A percentile compares a stretch with the other conserved stretches of the same genome.
phyloP scores from a whole-genome alignment of 176 grass and related monocot species.

The Avena insularis region DNA sequence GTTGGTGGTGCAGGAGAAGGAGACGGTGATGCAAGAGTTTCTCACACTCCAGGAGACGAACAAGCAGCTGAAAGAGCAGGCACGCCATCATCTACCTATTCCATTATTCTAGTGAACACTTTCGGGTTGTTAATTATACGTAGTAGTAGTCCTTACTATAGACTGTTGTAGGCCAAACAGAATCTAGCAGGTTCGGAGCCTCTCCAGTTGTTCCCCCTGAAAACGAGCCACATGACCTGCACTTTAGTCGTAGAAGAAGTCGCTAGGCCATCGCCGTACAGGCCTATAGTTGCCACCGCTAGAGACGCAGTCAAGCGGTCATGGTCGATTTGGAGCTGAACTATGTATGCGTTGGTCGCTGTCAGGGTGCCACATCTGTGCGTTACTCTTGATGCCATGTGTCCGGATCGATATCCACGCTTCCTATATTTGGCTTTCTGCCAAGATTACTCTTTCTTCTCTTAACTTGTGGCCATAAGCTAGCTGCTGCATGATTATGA shows the following conservation, averaged over 20 bases:
- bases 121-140: not conserved
- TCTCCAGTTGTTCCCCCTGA: constrained; percentile 37
- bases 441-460: not conserved
- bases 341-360: not conserved
- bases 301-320: not conserved
- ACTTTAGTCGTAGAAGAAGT: not conserved
- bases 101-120: constrained; percentile 30
- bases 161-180: not conserved
- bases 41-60: constrained; percentile 69
- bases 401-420: not conserved
- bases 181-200: constrained; percentile 34
- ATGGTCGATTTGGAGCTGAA: not conserved
- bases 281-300: not conserved
- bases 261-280: constrained; percentile 9
- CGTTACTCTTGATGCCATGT: constrained; percentile 2
- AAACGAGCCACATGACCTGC: constrained; percentile 44
- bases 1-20: constrained; percentile 54
- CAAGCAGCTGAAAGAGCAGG: constrained; percentile 63
- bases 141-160: not conserved
- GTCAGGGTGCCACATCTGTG: not conserved
- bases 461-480: not conserved
- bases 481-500: not conserved
- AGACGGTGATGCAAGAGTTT: constrained; percentile 55
- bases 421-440: constrained; percentile 22
- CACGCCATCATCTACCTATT: constrained; percentile 29